Conservation (phyloP, 2,329 filamentous ascomycete species). For the Monilinia fructigena region DNA sequence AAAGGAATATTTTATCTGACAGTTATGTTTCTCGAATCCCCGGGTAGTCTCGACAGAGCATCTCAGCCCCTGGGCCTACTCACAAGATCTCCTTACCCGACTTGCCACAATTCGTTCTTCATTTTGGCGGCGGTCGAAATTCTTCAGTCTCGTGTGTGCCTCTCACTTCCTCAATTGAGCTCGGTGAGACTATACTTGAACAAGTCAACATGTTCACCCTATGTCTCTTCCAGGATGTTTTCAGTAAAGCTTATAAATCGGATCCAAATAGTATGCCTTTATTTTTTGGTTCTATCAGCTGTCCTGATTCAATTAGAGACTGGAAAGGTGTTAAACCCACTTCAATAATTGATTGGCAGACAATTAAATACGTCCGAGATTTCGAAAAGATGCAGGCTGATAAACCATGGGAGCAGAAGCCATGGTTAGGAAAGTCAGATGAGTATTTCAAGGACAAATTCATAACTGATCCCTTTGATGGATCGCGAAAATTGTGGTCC, state of each 20-base stretch:
- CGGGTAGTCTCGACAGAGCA: constrained; percentile 54
- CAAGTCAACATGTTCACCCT: constrained; percentile 71
- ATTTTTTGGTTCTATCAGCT: constrained; percentile 67
- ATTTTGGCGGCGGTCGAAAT: constrained; percentile 61
- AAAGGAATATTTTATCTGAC: constrained; percentile 60
- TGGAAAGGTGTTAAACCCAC: background rate
- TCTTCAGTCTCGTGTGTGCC: constrained; percentile 56
- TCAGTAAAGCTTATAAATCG: constrained; percentile 79
- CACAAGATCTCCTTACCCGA: constrained; percentile 64
- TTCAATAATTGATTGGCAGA: constrained; percentile 59
- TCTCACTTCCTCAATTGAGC: constrained; percentile 46
- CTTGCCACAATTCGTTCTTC: constrained; percentile 69
- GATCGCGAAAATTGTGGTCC: constrained; percentile 61
- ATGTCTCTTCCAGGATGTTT: constrained; percentile 75
- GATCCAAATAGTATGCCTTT: constrained; percentile 65
- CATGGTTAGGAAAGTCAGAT: constrained; percentile 42
- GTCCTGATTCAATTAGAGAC: background rate
- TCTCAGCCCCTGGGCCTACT: constrained; percentile 69
- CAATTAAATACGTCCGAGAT: constrained; percentile 47
- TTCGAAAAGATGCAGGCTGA: constrained; percentile 42
- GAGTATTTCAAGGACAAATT: constrained; percentile 54
- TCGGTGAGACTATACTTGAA: constrained; percentile 48
- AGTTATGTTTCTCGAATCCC: constrained; percentile 57
- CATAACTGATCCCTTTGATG: constrained; percentile 58
- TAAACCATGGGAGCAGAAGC: constrained; percentile 38